Base-by-base conservation (phyloP, 805 yeast species). In the Candida golubevii region DNA sequence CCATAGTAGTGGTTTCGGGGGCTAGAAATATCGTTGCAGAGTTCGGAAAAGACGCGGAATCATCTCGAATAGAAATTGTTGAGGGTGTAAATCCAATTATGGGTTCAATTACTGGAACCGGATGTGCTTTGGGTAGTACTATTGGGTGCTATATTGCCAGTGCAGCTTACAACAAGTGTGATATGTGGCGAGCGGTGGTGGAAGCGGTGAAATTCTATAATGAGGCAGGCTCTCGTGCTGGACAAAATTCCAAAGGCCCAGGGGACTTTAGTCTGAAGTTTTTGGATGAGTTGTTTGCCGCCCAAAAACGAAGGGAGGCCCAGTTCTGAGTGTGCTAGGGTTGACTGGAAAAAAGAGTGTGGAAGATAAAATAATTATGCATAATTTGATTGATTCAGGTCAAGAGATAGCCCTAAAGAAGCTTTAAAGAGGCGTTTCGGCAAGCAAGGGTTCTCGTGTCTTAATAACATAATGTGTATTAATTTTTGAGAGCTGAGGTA, bases 71-170 rank as follows among this genome's bases (percentile, higher is more conserved):
- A 27, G 58, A 53, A 1, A 36, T 33, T 14, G 57, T 81, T 5
- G 45, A 55, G 8, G 91, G 90, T 6, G 88, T 93, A 1, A 74
- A 78, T 51, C 63, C 63, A 15, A 52, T 80, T 13, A 81, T 88
- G 84, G 82, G 83, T 0, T 59, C 66, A 9, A 76, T 88, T 6
- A 88, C 96, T 0, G 96, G 95, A 0, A 71, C 89, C 2, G 96
- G 96, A 0, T 88, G 96, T 50, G 78, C 91, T 0, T 63, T 88
- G 33, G 95, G 95, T 1, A 80, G 89, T 36, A 74, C 79, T 0
- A 78, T 88, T 42, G 82, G 85, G 0, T 69, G 85, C 1, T 74
- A 68, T 46, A 59, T 80, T 2, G 76, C 79, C 2, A 54, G 62
- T 42, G 63, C 71, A 0, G 33, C 45, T 12, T 36, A 31, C 4